These are phyloP conservation scores for Coniochaeta prunicola DNA, from an alignment of 2,329 filamentous ascomycete genomes.

Conservation along the genomic window DNA sequence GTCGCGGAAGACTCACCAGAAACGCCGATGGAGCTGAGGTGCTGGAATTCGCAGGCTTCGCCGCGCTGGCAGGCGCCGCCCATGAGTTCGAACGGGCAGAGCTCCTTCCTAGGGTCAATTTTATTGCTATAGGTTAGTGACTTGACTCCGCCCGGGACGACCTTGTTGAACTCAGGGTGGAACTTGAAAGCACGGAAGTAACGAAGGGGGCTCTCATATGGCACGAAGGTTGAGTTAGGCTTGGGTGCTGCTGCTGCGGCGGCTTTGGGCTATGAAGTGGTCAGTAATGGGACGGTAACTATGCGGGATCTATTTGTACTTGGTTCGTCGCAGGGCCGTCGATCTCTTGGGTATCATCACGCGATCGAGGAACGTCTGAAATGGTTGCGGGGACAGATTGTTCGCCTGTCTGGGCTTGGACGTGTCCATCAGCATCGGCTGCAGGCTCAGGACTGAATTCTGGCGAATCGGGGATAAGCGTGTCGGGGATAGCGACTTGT, in stretches of 20 bases:
- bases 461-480: slow-evolving; percentile 7
- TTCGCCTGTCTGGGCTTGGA: neutral
- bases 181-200: slow-evolving; percentile 86
- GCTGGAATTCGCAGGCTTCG: slow-evolving; percentile 65
- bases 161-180: slow-evolving; percentile 66
- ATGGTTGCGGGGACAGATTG: neutral
- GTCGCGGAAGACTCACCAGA: slow-evolving; percentile 57
- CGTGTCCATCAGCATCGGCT: neutral
- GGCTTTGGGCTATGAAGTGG: slow-evolving; percentile 11
- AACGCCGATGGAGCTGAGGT: slow-evolving; percentile 67
- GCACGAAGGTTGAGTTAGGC: slow-evolving; percentile 21
- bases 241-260: slow-evolving; percentile 5
- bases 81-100: slow-evolving; percentile 71
- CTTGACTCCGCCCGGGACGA: slow-evolving; percentile 69
- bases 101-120: slow-evolving; percentile 65
- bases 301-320: slow-evolving; percentile 1
- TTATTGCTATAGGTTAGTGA: slow-evolving; percentile 92
- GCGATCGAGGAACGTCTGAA: slow-evolving; percentile 1
- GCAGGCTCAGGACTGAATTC: slow-evolving; percentile 8
- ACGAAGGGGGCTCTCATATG: slow-evolving; percentile 78
- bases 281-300: slow-evolving; percentile 9
- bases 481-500: slow-evolving; percentile 9
- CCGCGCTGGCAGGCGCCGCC: slow-evolving; percentile 66
- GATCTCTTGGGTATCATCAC: neutral
- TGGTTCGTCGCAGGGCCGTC: neutral